A percentile compares a stretch with the other conserved stretches of the same genome.
phyloP scores from a whole-genome alignment of 192 early-diverging fungal species.

The Backusella tuberculispora region DNA sequence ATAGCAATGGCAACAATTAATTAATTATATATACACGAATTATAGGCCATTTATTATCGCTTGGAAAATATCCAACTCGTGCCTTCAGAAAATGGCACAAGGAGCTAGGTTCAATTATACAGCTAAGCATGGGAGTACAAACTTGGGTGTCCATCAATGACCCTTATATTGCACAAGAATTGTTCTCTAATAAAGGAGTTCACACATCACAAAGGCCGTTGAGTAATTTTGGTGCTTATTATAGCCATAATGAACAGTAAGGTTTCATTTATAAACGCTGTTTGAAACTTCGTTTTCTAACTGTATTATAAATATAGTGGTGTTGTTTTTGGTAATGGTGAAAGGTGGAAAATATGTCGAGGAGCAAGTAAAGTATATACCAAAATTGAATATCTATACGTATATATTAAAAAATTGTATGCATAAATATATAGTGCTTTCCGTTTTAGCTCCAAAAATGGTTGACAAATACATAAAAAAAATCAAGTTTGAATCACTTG shows the following conservation, averaged over 20 bases:
- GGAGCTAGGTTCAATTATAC: not conserved
- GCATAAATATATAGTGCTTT: not conserved
- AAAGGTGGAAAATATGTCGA: not conserved
- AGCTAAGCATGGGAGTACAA: not conserved
- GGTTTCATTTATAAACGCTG: too few species aligned
- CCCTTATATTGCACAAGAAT: not conserved
- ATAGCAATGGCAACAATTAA: too few species aligned
- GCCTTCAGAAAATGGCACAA: too few species aligned
- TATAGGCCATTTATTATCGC: too few species aligned
- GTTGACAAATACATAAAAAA: not conserved
- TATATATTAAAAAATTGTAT: not conserved
- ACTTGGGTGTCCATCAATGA: not conserved
- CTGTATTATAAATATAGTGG: not conserved
- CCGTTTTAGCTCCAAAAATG: slow-evolving; percentile 4
- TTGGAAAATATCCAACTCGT: too few species aligned
- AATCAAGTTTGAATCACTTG: not conserved
- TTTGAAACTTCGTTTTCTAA: too few species aligned
- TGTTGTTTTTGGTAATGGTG: not conserved
- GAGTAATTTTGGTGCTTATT: not conserved
- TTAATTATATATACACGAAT: too few species aligned
- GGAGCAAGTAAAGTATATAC: not conserved
- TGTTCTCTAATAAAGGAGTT: not conserved
- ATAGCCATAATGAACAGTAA: not conserved
- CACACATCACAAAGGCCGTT: not conserved
- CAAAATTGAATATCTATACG: not conserved